phyloP scores from a whole-genome alignment of 2,329 filamentous ascomycete species.

The Xylaria sp. region DNA sequence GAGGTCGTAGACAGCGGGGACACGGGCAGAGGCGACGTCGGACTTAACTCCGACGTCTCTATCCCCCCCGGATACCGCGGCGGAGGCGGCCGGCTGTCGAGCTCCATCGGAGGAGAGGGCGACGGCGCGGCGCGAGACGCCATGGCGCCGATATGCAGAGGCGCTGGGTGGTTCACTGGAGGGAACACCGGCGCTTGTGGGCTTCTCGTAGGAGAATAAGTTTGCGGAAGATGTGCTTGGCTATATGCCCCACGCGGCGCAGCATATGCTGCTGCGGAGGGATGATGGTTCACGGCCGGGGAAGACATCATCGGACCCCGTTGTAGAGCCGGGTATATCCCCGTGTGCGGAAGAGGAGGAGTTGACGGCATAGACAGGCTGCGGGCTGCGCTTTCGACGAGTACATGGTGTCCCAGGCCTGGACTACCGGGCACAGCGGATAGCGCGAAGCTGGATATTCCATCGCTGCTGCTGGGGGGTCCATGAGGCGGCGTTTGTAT shows the following conservation, averaged over 20 bases:
- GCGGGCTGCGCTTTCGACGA: constrained; percentile 4
- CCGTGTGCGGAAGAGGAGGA: neutral
- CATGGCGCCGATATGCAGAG: constrained; percentile 6
- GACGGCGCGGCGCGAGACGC: neutral
- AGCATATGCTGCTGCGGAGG: constrained; percentile 13
- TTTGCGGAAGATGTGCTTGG: neutral
- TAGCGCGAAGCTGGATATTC: constrained; percentile 13
- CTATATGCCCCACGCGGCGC: neutral
- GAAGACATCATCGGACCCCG: constrained; percentile 1
- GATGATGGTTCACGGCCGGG: constrained; percentile 4
- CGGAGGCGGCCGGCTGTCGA: constrained; percentile 29
- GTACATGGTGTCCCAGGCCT: neutral
- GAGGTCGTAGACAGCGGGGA: constrained; percentile 29
- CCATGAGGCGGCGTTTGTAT: constrained; percentile 1
- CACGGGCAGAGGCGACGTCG: constrained; percentile 28
- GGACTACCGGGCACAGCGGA: neutral
- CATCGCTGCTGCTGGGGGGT: constrained; percentile 6
- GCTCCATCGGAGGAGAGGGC: neutral
- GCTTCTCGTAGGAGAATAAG: constrained; percentile 3
- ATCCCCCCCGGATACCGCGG: constrained; percentile 31
- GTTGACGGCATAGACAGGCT: neutral
- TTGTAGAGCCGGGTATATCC: constrained; percentile 3
- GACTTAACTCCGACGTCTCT: constrained; percentile 6
- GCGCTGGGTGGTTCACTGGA: neutral
- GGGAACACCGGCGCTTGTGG: neutral